Base-by-base conservation (phyloP, 257 asterid genomes). In the Solanum piurae region DNA sequence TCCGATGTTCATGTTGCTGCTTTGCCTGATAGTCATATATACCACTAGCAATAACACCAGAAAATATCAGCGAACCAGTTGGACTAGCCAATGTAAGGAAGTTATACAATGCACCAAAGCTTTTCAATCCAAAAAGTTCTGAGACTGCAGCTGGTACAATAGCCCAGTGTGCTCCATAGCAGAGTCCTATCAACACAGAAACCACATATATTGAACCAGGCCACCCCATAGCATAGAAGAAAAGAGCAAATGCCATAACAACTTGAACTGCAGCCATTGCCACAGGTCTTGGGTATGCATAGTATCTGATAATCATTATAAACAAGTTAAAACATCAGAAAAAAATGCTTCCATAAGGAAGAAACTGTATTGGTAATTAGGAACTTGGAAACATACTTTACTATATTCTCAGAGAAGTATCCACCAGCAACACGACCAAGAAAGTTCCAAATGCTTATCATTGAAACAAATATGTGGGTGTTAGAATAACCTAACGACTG, bases 1-100 rank as follows among this genome's bases (percentile, higher is more conserved):
- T n/a, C 69, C 29, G 44, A 49, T 33, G 84, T 73, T 86, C 84
- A 46, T 88, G 86, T 89, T 96, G 99, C 76, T 93, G 92, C 91
- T 92, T 98, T 25, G 98, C 98, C 84, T 96, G 96, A 11, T 91
- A 89, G 87, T 95, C 99, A 62, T 95, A 96, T 83, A 96, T 94
- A 89, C 95, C 93, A 83, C 98, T 95, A 10, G 98, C 98, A 46
- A 96, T 92, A 44, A 95, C 88, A 66, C 98, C 98, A 3, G 98
- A 95, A 89, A 96, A 94, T 68, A 96, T 82, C 76, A 96, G 87
- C 5, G 99, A 95, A 86, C 98, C 98, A 2, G 95, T 95, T 2
- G 99, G 98, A 89, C 94, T 94, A 23, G 98, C 98, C 79, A 95
- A 83, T 4, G 98, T 95, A 29, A 96, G 94, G 88, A 95, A 96